Evolutionary conservation across 2,329 filamentous ascomycete genomes (phyloP), one percentile per base, ranked within the genome.

Genomic region (Setomelanomma holmii): DNA sequence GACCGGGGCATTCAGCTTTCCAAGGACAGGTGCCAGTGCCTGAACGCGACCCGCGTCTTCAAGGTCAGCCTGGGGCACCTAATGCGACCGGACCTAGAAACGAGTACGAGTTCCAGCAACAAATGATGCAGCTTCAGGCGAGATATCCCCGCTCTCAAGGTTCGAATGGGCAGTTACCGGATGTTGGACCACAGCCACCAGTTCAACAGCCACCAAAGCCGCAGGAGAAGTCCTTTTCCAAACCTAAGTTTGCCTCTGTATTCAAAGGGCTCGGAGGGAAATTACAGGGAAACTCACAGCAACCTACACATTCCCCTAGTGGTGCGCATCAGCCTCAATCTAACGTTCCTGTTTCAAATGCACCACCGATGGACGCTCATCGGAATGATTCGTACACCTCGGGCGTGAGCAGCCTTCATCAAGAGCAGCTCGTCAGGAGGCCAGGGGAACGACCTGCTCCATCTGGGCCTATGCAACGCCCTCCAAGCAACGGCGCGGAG

Each of bases 191-290:
- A 12, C 70, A 60, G 12, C 45, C 48, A 10, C 40, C 55, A 11
- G 44, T 11, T 6, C 49, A 61, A 7, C 72, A 78, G 12, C 33
- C 45, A 23, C 27, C 45, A 4, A 64, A 55, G 19, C 55, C 51
- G 34, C 61, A 68, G 12, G 65, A 66, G 20, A 71, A 72, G 49
- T 22, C 49, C 11, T 62, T 63, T 7, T 56, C 60, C 0, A 67
- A 62, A 20, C 65, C 66, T 17, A 69, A 63, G 23, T 36, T 73
- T n/a, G 58, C 66, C 14, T 69, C 66, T n/a, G 63, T 84, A n/a
- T 80, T 85, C 56, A 84, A 82, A 56, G 58, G 49, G 14, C 48
- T 73, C 20, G 69, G 58, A 35, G 61, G 65, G 40, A 69, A 68
- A 44, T 50, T 55, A 16, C 60, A 63, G 27, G 39, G 55, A 20